phyloP scores from a whole-genome alignment of 257 asterid species.

The Rauvolfia tetraphylla region DNA sequence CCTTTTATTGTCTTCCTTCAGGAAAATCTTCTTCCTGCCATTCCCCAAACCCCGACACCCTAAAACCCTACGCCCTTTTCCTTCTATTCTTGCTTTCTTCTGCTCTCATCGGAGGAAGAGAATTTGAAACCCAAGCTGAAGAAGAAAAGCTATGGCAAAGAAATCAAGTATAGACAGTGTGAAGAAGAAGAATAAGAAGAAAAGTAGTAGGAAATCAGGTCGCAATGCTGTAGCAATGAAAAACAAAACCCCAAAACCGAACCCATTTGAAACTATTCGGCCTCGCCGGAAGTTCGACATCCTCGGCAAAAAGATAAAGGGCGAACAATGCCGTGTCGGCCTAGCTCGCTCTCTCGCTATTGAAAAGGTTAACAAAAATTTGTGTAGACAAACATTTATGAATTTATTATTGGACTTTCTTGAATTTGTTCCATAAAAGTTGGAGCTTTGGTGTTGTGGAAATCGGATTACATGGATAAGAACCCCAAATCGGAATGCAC shows the following conservation, averaged over 20 bases:
- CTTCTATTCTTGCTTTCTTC: not conserved
- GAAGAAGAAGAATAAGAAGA: slow-evolving; percentile 56
- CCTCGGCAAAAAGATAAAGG: slow-evolving; percentile 81
- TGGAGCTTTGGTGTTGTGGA: not conserved
- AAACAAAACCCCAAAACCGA: slow-evolving; percentile 47
- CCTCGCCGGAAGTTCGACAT: slow-evolving; percentile 76
- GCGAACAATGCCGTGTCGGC: slow-evolving; percentile 81
- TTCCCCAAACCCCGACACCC: not conserved
- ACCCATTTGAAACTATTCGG: slow-evolving; percentile 90
- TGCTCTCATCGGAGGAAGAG: not conserved
- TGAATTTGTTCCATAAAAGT: not conserved
- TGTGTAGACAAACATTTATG: not conserved
- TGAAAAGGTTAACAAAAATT: slow-evolving; percentile 49
- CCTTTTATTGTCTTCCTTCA: not conserved
- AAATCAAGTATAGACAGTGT: slow-evolving; percentile 32
- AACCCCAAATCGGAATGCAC: not conserved
- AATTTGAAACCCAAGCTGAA: not conserved
- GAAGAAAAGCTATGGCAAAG: slow-evolving; percentile 52
- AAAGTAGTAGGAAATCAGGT: slow-evolving; percentile 45
- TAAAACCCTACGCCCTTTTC: slow-evolving; percentile 21
- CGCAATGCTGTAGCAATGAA: slow-evolving; percentile 62
- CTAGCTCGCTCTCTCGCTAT: slow-evolving; percentile 80
- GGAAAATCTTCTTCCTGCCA: not conserved
- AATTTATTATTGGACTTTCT: not conserved
- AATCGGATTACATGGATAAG: not conserved